Evolutionary conservation across 495 filamentous ascomycete species (phyloP).

Genomic region (Penicillium verhagenii): DNA sequence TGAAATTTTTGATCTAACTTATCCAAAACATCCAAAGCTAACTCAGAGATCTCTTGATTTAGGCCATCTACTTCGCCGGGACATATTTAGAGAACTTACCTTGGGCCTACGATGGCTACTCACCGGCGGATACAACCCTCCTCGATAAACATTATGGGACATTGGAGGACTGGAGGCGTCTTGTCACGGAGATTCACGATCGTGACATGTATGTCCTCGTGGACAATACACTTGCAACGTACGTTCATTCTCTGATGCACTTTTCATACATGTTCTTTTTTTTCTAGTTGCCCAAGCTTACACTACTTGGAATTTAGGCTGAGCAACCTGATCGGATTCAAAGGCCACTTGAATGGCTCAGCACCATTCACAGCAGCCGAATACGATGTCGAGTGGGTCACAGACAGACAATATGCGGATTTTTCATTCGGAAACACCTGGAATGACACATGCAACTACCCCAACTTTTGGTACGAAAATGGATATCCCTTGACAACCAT

Average conservation of each 20-base stretch:
- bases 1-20: not conserved
- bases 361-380: slow-evolving; percentile 58
- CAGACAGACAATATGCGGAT: slow-evolving; percentile 59
- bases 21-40: not conserved
- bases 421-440: slow-evolving; percentile 59
- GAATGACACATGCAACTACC: slow-evolving; percentile 60
- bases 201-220: slow-evolving; percentile 70
- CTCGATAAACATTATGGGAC: slow-evolving; percentile 69
- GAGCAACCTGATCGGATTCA: slow-evolving; percentile 68
- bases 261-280: not conserved
- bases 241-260: slow-evolving; percentile 24
- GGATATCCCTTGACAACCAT: slow-evolving; percentile 51
- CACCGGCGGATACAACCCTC: slow-evolving; percentile 67
- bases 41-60: not conserved
- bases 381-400: slow-evolving; percentile 59
- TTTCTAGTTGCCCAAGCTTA: not conserved
- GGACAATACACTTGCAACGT: slow-evolving; percentile 72
- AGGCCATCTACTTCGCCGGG: slow-evolving; percentile 72
- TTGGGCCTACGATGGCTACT: slow-evolving; percentile 67
- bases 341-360: slow-evolving; percentile 62
- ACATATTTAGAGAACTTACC: slow-evolving; percentile 68
- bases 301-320: slow-evolving; percentile 34
- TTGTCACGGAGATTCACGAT: slow-evolving; percentile 62
- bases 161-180: slow-evolving; percentile 62
- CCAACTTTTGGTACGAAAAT: slow-evolving; percentile 65